Evolutionary conservation across 2,329 filamentous ascomycete genomes (phyloP), one percentile per base, ranked within the genome.

Genomic region (Diaporthe sp.): DNA sequence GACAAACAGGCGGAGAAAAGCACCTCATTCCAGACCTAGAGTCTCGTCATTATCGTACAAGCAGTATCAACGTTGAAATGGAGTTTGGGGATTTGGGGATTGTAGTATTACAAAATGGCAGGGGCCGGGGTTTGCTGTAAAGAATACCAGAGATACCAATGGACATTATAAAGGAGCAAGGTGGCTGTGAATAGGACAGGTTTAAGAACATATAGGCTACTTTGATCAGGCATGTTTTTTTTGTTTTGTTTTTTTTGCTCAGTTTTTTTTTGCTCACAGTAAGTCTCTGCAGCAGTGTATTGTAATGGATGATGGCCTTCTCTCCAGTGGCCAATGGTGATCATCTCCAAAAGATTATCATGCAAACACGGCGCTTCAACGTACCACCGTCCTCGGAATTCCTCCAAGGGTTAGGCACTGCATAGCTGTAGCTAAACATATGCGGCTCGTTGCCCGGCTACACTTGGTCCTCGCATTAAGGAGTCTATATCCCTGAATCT

Each of bases 1-100:
- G 30, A 80, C 81, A 3, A 84, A 80, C 72, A 82, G 87, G 77
- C 83, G 86, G 65, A 76, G 77, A 25, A 79, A 77, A 71, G 75
- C 73, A 51, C 76, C 71, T 15, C 74, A 75, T 22, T 70, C 70
- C 75, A 78, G 58, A 74, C 35, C 79, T 61, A 78, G 78, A 70
- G 81, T 78, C 76, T 78, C 80, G 59, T 79, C 80, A 76, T 47
- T 65, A 19, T 32, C 63, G 30, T 69, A 53, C 32, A 68, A 39
- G 32, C 47, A 53, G 39, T 44, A 72, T 19, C 42, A 61, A 30
- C 68, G 42, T 61, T 70, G 37, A 70, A 27, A 19, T 51, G 63
- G 63, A 68, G 63, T 68, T 53, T 39, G 47, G 63, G n/a, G 47
- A 39, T 68, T 53, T 39, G 47, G 63, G n/a, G 47, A 39, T 47